Evolutionary conservation across 768 basidiomycete species (phyloP), one percentile per base, ranked within the genome.

Genomic region (Asterophora lycoperdoides): DNA sequence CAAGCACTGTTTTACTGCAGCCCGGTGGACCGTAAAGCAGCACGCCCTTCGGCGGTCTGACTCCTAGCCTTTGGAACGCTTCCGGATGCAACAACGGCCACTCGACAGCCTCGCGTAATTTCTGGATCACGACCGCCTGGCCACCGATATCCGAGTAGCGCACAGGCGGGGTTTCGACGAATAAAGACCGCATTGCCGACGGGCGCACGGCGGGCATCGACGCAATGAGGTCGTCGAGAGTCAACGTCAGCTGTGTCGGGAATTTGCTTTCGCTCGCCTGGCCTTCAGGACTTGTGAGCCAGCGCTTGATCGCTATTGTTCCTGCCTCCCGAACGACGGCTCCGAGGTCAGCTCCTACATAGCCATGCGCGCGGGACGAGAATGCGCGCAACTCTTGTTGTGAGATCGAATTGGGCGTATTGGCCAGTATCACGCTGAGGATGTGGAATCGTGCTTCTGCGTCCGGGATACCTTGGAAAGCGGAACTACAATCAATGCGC

Each of bases 1-100:
- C 95, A 13, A 93, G 80, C 35, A 98, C 74, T 1, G 95, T 98
- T 69, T 98, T 98, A 58, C 91, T 93, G 60, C 94, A 96, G n/a
- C 94, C 94, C 4, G 94, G 95, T 3, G 94, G 94, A 4, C 94
- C 94, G 65, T 94, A 99, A 13, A 98, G 71, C 38, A 99, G 68
- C 5, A 98, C 80, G 0, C 95, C 95, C 58, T 89, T 84, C 0
- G 95, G 93, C 3, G 95, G 87, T 40, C 77, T 76, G 9, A 94
- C 89, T 1, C 95, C 95, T 1, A 99, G 73, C 18, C 94, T 76
- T 58, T 78, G 77, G 64, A 99, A 97, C 11, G 88, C 81, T 41
- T 90, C 87, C 0, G 87, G 84, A 67, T 96, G 89, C 29, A 83
- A 70, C 20, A 98, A 66, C 0, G 95, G 96, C 96, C 95, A 98